phyloP scores from a whole-genome alignment of 495 filamentous ascomycete genomes.

The Hypoxylon perforatum region DNA sequence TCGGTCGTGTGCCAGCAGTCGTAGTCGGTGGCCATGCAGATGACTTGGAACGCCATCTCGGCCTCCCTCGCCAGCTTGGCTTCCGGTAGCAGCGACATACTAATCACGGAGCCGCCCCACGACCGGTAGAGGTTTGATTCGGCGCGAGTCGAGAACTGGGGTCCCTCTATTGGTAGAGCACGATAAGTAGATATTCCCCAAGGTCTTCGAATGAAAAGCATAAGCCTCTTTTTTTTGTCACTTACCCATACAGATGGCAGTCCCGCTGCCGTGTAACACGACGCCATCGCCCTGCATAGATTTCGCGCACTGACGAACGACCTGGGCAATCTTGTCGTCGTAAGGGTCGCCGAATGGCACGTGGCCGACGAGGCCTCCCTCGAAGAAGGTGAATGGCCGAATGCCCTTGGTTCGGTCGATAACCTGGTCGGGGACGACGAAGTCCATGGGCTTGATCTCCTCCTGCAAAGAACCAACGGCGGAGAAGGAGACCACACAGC shows the following conservation, averaged over 20 bases:
- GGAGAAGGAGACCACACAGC: conserved; percentile 90
- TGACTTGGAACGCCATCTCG: conserved; percentile 96
- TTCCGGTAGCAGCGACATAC: conserved; percentile 97
- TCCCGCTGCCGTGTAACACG: conserved; percentile 78
- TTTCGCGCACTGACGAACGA: conserved; percentile 79
- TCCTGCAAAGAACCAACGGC: conserved; percentile 94
- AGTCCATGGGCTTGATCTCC: conserved; percentile 92
- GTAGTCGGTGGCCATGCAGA: conserved; percentile 99
- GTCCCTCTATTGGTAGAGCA: conserved; percentile 71
- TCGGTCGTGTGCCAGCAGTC: conserved; percentile 89
- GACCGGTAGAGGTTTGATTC: conserved; percentile 94
- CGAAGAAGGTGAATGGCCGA: conserved; percentile 94
- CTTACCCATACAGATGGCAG: conserved; percentile 89
- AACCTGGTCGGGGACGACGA: conserved; percentile 94
- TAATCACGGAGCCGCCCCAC: conserved; percentile 92
- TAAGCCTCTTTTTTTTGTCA: conserved; percentile 23
- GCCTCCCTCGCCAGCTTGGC: conserved; percentile 96
- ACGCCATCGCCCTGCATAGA: conserved; percentile 83
- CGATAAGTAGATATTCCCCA: conserved; percentile 1
- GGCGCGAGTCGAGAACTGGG: conserved; percentile 96
- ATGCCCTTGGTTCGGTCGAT: conserved; percentile 98
- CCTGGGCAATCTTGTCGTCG: conserved; percentile 76
- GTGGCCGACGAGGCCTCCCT: conserved; percentile 91
- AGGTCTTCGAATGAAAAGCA: not conserved
- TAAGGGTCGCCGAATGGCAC: conserved; percentile 97